Base-by-base conservation (phyloP, 139 green algal genomes). In the Coelastrella sp. region DNA sequence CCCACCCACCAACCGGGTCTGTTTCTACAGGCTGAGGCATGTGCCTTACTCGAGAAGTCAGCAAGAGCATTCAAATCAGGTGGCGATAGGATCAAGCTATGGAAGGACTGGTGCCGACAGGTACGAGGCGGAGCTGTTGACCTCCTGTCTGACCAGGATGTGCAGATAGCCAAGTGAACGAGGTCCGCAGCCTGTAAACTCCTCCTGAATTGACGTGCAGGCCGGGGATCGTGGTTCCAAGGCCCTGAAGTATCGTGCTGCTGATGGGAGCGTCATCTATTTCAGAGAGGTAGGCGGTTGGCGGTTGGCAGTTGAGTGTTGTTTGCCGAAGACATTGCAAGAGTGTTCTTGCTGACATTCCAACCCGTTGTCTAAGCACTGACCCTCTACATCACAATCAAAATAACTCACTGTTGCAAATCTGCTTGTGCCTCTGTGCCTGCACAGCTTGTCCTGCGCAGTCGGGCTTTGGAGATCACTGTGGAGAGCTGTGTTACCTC, bases 391-490 rank as follows among this genome's bases (percentile, higher is more conserved):
- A n/a, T n/a, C n/a, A n/a, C n/a, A n/a, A n/a, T n/a, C n/a, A n/a
- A n/a, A n/a, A n/a, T n/a, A 11, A 57, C 48, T 57, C 48, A 57
- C 48, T 11, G 1, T 2, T 8, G 19, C 30, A 43, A 69, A 40
- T 30, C 2, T 38, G 27, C 30, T 40, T 27, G 17, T 7, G 38
- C 9, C 19, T 8, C 27, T 50, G 38, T 75, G 11, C 78, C 37
- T 37, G 66, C 85, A n/a, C n/a, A 92, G 89, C 76, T 92, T 1
- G 38, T 92, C 68, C 68, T 91, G 62, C 84, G 87, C 57, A 86
- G 76, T 69, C 80, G 83, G 21, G 89, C 89, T 1, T 63, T 93
- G 83, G 89, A 93, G 89, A 89, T 90, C 32, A 86, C 59, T 23
- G 73, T 87, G 3, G 87, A 91, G 82, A 74, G 50, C 83, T 89